Percentiles rank a stretch among this genome's conserved stretches.
Conservation (phyloP, 768 basidiomycete genomes). For the Astraeus odoratus region DNA sequence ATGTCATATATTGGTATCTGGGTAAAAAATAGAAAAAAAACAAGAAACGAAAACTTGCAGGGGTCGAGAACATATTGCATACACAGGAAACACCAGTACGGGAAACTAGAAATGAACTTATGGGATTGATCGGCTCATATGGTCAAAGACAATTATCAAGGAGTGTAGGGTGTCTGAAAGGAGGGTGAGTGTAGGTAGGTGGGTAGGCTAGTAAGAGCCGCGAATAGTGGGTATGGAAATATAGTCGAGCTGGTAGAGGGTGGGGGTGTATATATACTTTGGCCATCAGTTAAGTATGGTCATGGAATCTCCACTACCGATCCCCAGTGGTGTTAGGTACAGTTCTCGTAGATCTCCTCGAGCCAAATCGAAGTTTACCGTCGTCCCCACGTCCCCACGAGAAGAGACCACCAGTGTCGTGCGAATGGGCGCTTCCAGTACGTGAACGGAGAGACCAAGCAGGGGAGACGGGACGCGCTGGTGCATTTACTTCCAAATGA, state of each 20-base stretch:
- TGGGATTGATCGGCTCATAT: slow-evolving; percentile 14
- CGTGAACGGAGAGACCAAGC: slow-evolving; percentile 84
- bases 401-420: slow-evolving; percentile 63
- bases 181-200: slow-evolving; percentile 10
- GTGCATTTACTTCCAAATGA: slow-evolving; percentile 45
- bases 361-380: slow-evolving; percentile 70
- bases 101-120: slow-evolving; percentile 12
- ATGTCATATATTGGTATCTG: neutral
- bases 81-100: slow-evolving; percentile 17
- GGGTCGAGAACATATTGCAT: slow-evolving; percentile 22
- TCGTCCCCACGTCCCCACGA: slow-evolving; percentile 59
- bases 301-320: slow-evolving; percentile 12
- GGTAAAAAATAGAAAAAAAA: neutral
- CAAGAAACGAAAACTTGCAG: slow-evolving; percentile 11
- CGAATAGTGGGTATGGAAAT: slow-evolving; percentile 6
- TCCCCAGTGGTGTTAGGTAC: slow-evolving; percentile 22
- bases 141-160: slow-evolving; percentile 24
- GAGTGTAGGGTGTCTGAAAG: slow-evolving; percentile 23
- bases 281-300: neutral
- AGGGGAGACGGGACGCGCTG: slow-evolving; percentile 62
- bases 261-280: neutral
- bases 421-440: slow-evolving; percentile 65
- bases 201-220: neutral
- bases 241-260: neutral
- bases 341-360: slow-evolving; percentile 48